Evolutionary conservation across 1,284 basidiomycete genomes (phyloP).

Genomic region (Moniliella sp.): DNA sequence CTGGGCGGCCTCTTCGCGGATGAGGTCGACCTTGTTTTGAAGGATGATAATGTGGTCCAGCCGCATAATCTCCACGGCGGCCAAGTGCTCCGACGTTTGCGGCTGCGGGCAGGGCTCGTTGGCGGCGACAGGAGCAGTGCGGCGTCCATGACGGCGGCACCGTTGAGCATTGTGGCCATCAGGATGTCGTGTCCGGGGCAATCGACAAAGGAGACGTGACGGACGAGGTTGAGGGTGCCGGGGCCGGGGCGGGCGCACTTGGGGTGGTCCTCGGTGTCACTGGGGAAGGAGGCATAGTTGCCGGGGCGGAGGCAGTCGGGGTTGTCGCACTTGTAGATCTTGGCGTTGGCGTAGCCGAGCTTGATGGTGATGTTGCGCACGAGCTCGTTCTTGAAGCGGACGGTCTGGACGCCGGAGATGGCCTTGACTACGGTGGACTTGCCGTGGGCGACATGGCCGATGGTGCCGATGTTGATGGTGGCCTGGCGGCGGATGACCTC

Average conservation of each 20-base stretch:
- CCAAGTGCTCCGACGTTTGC: conserved; percentile 91
- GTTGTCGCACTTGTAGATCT: conserved; percentile 97
- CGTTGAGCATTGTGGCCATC: conserved; percentile 99
- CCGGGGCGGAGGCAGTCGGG: conserved; percentile 73
- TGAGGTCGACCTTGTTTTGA: conserved; percentile 40
- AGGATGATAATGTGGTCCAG: conserved; percentile 91
- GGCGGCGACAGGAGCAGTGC: conserved; percentile 81
- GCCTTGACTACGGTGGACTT: conserved; percentile 98
- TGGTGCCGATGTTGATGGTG: conserved; percentile 34
- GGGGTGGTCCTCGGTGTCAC: conserved; percentile 77
- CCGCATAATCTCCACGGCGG: conserved; percentile 98
- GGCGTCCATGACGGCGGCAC: conserved; percentile 95
- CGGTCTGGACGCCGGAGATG: conserved; percentile 95
- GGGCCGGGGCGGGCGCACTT: conserved; percentile 82
- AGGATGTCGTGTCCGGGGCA: conserved; percentile 42
- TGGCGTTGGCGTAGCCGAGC: conserved; percentile 89
- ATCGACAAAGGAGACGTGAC: conserved; percentile 69
- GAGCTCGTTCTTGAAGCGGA: conserved; percentile 86
- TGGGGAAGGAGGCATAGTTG: conserved; percentile 78
- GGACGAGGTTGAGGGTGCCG: conserved; percentile 67
- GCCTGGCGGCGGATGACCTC: conserved; percentile 97
- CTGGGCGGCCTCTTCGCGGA: conserved; percentile 28
- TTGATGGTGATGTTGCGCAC: conserved; percentile 90
- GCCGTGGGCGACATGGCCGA: conserved; percentile 47
- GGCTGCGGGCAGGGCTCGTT: conserved; percentile 98